Evolutionary conservation across 148 eudicot species (phyloP), one percentile per base, ranked within the genome.

Genomic region (Diospyros kaki): DNA sequence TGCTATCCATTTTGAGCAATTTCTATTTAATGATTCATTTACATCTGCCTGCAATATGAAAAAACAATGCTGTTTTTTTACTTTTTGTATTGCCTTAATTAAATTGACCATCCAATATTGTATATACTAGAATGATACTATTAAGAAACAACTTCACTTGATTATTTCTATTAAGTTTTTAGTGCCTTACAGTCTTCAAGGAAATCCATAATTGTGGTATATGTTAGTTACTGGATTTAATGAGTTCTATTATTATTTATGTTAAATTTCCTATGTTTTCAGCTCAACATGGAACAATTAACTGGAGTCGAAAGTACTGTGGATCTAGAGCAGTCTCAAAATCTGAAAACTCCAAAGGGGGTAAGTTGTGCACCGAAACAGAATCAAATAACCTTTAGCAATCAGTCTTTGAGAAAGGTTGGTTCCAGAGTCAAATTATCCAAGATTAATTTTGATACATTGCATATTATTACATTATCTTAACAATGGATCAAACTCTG

Each of bases 401-500:
- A 59, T 62, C 81, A 74, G 17, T 76, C 83, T 69, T 74, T 72
- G 7, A 64, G 40, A 73, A 86, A 80, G 75, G 90, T 86, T 75
- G 75, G 80, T 80, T 76, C 74, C 71, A 46, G 65, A 58, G 59
- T 52, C 28, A 28, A 28, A 39, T 74, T 4, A 8, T 75, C 79
- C 71, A 46, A 71, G 17, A 54, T 51, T 70, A 42, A 39, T 60
- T 74, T 62, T 63, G 48, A 64, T 50, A 13, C 38, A 73, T 41
- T 52, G 28, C 52, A 56, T 50, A 62, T 73, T 51, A 2, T 45
- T 66, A 13, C 3, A 45, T 7, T 66, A 3, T 48, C 28, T 48
- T 13, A 51, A 61, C 12, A 45, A 41, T 3, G 9, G 39, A 69
- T 77, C 76, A 79, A 48, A 13, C 61, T 45, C n/a, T 73, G 79